Evolutionary conservation across 169 alveolate species (phyloP).

Genomic region (Toxoplasma gondii): DNA sequence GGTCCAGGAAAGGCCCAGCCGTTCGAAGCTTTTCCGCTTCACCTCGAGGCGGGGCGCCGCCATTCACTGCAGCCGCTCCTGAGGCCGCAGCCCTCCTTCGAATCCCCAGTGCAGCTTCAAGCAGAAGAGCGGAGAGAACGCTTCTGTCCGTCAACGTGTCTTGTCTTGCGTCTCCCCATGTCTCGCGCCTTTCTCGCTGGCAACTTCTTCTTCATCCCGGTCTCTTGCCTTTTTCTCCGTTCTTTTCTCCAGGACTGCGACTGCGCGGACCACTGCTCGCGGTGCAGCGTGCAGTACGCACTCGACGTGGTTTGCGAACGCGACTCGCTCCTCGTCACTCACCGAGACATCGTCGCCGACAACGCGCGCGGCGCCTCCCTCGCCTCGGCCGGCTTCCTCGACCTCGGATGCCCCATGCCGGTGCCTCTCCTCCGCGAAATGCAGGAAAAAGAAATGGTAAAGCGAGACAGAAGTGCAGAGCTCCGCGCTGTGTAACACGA

Average conservation of each 20-base stretch:
- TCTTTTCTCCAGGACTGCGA: slow-evolving; percentile 76
- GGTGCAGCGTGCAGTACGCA: slow-evolving; percentile 84
- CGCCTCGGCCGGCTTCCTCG: slow-evolving; percentile 20
- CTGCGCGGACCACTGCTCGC: slow-evolving; percentile 83
- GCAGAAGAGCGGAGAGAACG: no score
- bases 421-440: slow-evolving; percentile 54
- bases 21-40: no score
- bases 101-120: no score
- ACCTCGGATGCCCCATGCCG: slow-evolving; percentile 73
- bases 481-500: no score
- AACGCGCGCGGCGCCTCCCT: background rate
- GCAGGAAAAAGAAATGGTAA: slow-evolving; percentile 26
- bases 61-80: no score
- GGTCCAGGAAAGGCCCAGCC: no score
- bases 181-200: background rate
- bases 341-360: slow-evolving; percentile 63
- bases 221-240: background rate
- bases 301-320: slow-evolving; percentile 81
- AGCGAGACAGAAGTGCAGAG: no score
- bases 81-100: no score
- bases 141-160: no score
- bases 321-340: slow-evolving; percentile 81
- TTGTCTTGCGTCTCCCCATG: no score
- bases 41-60: no score
- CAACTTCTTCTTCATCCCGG: background rate